A percentile compares a stretch with the other conserved stretches of the same genome.
Conservation (phyloP, 2,329 filamentous ascomycete genomes). For the Lecanicillium sp. region DNA sequence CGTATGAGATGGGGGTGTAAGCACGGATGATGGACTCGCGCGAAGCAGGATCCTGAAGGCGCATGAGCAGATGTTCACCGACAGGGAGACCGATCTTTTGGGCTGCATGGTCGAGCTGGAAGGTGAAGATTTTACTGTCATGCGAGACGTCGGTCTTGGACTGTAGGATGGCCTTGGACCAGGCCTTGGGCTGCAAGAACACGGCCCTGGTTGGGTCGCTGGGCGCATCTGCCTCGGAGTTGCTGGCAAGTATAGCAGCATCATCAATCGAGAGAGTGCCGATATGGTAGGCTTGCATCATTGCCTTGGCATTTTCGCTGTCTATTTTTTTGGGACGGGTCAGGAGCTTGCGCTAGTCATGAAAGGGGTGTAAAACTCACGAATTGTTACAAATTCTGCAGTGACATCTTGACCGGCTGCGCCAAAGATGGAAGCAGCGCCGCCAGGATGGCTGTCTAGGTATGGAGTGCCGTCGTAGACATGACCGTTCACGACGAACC, state of each 20-base stretch:
- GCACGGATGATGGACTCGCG: slow-evolving; percentile 71
- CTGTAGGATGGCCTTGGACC: slow-evolving; percentile 67
- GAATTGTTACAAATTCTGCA: slow-evolving; percentile 88
- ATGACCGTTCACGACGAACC: slow-evolving; percentile 84
- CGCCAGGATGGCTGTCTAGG: slow-evolving; percentile 76
- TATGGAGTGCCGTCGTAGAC: slow-evolving; percentile 83
- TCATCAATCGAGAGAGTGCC: slow-evolving; percentile 62
- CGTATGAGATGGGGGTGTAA: slow-evolving; percentile 77
- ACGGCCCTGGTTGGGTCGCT: slow-evolving; percentile 39
- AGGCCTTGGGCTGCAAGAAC: slow-evolving; percentile 66
- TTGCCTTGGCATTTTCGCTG: slow-evolving; percentile 82
- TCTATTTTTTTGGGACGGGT: slow-evolving; percentile 43
- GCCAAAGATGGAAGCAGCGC: slow-evolving; percentile 74
- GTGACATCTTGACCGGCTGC: slow-evolving; percentile 76
- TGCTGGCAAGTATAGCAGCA: slow-evolving; percentile 43
- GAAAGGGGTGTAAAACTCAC: slow-evolving; percentile 42
- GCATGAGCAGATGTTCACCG: slow-evolving; percentile 83
- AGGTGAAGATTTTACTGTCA: slow-evolving; percentile 77
- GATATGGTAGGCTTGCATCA: slow-evolving; percentile 83
- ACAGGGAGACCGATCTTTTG: slow-evolving; percentile 72
- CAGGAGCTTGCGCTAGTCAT: slow-evolving; percentile 12
- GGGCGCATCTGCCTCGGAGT: slow-evolving; percentile 22
- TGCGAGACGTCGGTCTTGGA: slow-evolving; percentile 62
- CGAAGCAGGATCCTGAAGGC: slow-evolving; percentile 63
- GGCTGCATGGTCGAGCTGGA: slow-evolving; percentile 62